These are phyloP conservation scores for Geranium rotundifolium DNA, from an alignment of 345 rosid genomes.

Conservation along the genomic window DNA sequence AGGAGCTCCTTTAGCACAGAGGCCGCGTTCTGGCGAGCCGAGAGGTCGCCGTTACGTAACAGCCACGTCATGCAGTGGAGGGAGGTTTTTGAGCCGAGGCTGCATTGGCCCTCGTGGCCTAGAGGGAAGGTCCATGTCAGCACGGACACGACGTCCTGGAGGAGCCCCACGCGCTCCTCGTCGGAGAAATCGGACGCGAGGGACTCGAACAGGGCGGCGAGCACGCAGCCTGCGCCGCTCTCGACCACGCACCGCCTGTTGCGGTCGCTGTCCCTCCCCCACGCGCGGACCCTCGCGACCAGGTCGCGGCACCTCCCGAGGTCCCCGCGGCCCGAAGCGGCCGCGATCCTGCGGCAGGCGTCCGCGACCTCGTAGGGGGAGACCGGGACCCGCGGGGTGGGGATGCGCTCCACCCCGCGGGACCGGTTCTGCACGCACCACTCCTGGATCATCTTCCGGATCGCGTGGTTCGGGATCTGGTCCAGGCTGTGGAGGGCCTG, in stretches of 20 bases:
- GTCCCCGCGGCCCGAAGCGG: conserved; percentile 13
- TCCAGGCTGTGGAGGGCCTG: conserved; percentile 12
- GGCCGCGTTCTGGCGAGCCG: conserved; percentile 17
- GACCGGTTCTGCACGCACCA: conserved; percentile 28
- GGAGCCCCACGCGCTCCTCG: conserved; percentile 13
- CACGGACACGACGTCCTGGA: conserved; percentile 18
- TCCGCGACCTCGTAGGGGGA: conserved; percentile 17
- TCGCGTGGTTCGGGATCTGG: conserved; percentile 23
- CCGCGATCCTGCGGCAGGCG: conserved; percentile 10
- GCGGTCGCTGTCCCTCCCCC: conserved; percentile 26
- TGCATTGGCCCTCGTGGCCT: conserved; percentile 14
- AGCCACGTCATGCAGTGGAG: conserved; percentile 17
- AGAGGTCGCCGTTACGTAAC: conserved; percentile 18
- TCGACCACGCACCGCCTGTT: conserved; percentile 17
- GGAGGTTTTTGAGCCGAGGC: conserved; percentile 15
- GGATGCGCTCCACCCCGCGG: conserved; percentile 24
- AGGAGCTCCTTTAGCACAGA: conserved; percentile 17
- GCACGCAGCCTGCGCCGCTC: conserved; percentile 11
- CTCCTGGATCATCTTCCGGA: conserved; percentile 26
- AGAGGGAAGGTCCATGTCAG: conserved; percentile 18
- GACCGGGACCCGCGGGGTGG: conserved; percentile 29
- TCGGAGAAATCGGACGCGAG: conserved; percentile 9
- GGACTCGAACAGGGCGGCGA: conserved; percentile 18
- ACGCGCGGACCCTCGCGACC: conserved; percentile 18
- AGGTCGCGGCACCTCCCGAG: conserved; percentile 14